Evolutionary conservation across 2,329 filamentous ascomycete genomes (phyloP).

Genomic region (Myriosclerotinia scirpicola): DNA sequence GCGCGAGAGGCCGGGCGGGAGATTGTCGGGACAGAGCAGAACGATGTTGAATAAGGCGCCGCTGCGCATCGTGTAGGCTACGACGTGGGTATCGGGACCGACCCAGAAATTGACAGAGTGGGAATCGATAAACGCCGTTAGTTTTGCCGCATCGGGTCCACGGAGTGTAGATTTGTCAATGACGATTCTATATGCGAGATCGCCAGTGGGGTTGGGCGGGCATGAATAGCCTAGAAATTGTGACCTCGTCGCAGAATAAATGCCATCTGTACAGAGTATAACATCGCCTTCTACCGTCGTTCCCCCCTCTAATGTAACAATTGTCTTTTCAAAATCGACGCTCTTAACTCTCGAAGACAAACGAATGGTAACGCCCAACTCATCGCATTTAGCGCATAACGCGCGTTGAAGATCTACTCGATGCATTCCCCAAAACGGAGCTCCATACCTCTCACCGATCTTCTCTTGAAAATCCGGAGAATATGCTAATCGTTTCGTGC

Average conservation of each 20-base stretch:
- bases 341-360: slow-evolving; percentile 42
- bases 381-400: slow-evolving; percentile 44
- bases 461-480: slow-evolving; percentile 35
- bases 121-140: slow-evolving; percentile 43
- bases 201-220: slow-evolving; percentile 57
- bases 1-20: slow-evolving; percentile 54
- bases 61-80: slow-evolving; percentile 60
- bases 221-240: slow-evolving; percentile 49
- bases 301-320: slow-evolving; percentile 30
- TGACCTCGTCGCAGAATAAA: slow-evolving; percentile 60
- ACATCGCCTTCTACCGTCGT: slow-evolving; percentile 51
- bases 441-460: slow-evolving; percentile 29
- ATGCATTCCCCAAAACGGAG: slow-evolving; percentile 49
- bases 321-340: slow-evolving; percentile 32
- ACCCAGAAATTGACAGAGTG: slow-evolving; percentile 53
- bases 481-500: slow-evolving; percentile 41
- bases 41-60: slow-evolving; percentile 66
- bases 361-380: slow-evolving; percentile 44
- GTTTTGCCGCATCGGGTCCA: slow-evolving; percentile 50
- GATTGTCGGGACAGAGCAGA: slow-evolving; percentile 62
- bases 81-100: slow-evolving; percentile 50
- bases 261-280: slow-evolving; percentile 62
- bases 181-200: slow-evolving; percentile 64
- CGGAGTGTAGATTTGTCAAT: slow-evolving; percentile 48
- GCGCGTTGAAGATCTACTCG: slow-evolving; percentile 50